phyloP scores from a whole-genome alignment of 352 stramenopile genomes.

The Sclerospora graminicola region DNA sequence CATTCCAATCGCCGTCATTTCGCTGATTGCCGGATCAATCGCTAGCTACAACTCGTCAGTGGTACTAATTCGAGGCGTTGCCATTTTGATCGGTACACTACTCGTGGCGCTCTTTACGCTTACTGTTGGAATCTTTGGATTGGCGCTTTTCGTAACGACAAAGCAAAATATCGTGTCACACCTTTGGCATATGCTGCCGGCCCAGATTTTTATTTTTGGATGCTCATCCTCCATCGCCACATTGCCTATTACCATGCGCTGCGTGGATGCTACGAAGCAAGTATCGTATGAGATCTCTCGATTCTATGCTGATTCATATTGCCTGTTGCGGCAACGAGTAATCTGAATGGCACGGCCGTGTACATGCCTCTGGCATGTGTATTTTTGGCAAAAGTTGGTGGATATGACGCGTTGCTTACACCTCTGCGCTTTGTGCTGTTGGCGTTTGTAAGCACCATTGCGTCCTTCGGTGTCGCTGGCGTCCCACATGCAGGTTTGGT shows the following conservation, averaged over 20 bases:
- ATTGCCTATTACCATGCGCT: slow-evolving; percentile 68
- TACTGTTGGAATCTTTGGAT: slow-evolving; percentile 41
- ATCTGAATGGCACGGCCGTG: slow-evolving; percentile 62
- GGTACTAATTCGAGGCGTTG: slow-evolving; percentile 35
- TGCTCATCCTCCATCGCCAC: slow-evolving; percentile 75
- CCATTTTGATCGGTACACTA: slow-evolving; percentile 38
- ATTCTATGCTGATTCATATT: too few relatives aligned
- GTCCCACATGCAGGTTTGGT: slow-evolving; percentile 65
- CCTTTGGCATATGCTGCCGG: slow-evolving; percentile 53
- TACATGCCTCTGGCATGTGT: slow-evolving; percentile 69
- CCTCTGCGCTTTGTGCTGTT: slow-evolving; percentile 49
- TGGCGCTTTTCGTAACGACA: slow-evolving; percentile 44
- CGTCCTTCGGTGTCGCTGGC: slow-evolving; percentile 57
- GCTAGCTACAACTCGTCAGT: slow-evolving; percentile 37
- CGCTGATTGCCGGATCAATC: slow-evolving; percentile 59
- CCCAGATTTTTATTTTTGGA: slow-evolving; percentile 67
- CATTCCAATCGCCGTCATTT: slow-evolving; percentile 64
- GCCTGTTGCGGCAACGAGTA: slow-evolving; percentile 54
- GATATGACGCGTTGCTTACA: slow-evolving; percentile 39
- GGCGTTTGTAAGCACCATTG: slow-evolving; percentile 51
- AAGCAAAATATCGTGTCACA: slow-evolving; percentile 56
- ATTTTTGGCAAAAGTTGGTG: slow-evolving; percentile 60
- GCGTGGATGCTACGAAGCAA: slow-evolving; percentile 51
- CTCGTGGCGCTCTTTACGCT: slow-evolving; percentile 33
- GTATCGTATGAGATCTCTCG: slow-evolving; percentile 47